Evolutionary conservation across 1,284 basidiomycete species (phyloP).

Genomic region (Cryptococcus jaspeensis): DNA sequence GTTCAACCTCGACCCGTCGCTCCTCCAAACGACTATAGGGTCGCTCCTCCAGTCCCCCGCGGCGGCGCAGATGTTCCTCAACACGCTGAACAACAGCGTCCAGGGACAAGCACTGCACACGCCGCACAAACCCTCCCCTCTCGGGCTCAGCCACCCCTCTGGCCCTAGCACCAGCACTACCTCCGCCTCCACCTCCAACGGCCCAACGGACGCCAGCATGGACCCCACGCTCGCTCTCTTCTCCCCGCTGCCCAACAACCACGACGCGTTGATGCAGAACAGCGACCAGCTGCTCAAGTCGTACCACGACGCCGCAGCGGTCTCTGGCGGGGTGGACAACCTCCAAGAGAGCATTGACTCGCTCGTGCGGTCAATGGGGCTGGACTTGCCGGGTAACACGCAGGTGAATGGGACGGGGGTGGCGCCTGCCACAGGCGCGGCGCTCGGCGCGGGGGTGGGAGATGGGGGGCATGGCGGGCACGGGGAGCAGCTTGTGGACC

Average conservation of each 20-base stretch:
- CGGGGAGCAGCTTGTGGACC: slow-evolving; percentile 18
- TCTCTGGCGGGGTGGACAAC: slow-evolving; percentile 69
- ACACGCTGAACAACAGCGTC: slow-evolving; percentile 51
- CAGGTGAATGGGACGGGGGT: background rate
- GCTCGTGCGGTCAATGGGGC: slow-evolving; percentile 67
- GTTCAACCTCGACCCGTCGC: slow-evolving; percentile 48
- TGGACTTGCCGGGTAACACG: slow-evolving; percentile 50
- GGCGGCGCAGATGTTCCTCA: slow-evolving; percentile 69
- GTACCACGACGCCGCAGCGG: slow-evolving; percentile 64
- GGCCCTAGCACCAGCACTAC: background rate
- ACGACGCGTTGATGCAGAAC: slow-evolving; percentile 32
- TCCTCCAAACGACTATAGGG: slow-evolving; percentile 63
- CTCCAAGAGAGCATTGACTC: slow-evolving; percentile 70
- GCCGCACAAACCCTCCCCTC: slow-evolving; percentile 7
- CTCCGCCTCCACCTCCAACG: background rate
- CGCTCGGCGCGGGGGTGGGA: slow-evolving; percentile 11
- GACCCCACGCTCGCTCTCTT: slow-evolving; percentile 45
- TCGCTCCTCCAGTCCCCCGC: slow-evolving; percentile 62
- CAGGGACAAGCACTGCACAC: slow-evolving; percentile 41
- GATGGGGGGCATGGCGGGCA: background rate
- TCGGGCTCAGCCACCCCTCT: too few relatives aligned
- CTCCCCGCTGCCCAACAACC: slow-evolving; percentile 35
- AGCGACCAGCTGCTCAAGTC: slow-evolving; percentile 56
- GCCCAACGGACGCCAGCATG: slow-evolving; percentile 3
- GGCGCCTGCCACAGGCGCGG: slow-evolving; percentile 1